Evolutionary conservation across 2,329 filamentous ascomycete genomes (phyloP), one percentile per base, ranked within the genome.

Genomic region (Aspergillus sojae): DNA sequence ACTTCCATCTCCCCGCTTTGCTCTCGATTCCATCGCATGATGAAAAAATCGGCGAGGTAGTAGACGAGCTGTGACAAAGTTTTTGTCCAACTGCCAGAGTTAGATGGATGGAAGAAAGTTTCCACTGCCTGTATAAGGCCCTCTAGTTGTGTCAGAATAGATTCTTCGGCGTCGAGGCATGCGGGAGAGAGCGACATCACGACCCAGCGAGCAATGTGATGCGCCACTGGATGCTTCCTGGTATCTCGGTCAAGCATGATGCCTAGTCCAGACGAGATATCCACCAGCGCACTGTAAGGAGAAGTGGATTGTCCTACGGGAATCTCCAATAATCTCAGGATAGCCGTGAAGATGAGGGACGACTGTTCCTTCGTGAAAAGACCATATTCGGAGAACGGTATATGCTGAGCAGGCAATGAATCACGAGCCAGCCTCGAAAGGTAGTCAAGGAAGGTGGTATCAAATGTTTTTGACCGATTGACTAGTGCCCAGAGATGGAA

Each of bases 101-200:
- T 99, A 2, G 95, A 99, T 2, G 95, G 95, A 72, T 99, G 95
- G 83, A 97, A 99, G 78, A 99, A 99, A 0, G 95, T 99, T 77
- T 99, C 95, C 54, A 98, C 91, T 3, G 94, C 95, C 77, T 98
- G 91, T 69, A 99, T 91, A 58, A 99, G 83, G 0, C 92, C 94
- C 77, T 99, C 94, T 5, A 99, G 85, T 68, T 91, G 92, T 39
- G 90, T 88, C 71, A 99, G 80, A 50, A 96, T 88, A 0, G 94
- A 98, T 61, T 90, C 89, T 34, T 90, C 84, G n/a, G 88, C 84
- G 48, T 91, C 87, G 56, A 96, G 81, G 72, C 92, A 95, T 53
- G 89, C 83, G 1, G 95, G 94, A 1, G 95, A 98, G 45, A 99
- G 78, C 0, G 94, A 97, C 87, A 94, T 94, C 58, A 96, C 89